Evolutionary conservation across 495 filamentous ascomycete genomes (phyloP).

Genomic region (Durotheca rogersii): DNA sequence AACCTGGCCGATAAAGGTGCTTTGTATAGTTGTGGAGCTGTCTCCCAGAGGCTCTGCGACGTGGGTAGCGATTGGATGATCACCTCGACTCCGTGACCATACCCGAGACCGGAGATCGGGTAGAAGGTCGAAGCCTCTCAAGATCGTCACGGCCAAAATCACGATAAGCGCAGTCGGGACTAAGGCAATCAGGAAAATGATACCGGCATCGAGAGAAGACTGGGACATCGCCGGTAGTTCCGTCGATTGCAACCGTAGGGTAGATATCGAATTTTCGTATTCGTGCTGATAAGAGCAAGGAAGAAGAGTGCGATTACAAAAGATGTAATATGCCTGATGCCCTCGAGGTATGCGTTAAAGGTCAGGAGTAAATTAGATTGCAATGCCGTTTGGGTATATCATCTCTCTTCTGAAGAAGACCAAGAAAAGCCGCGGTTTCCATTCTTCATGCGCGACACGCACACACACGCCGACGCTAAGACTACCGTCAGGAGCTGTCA

Average conservation of each 20-base stretch:
- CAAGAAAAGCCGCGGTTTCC: slow-evolving; percentile 13
- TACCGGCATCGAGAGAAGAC: slow-evolving; percentile 28
- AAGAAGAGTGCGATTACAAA: slow-evolving; percentile 14
- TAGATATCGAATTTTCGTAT: slow-evolving; percentile 11
- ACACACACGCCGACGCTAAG: slow-evolving; percentile 9
- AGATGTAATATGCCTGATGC: slow-evolving; percentile 17
- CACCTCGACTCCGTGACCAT: slow-evolving; percentile 30
- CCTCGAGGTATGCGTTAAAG: slow-evolving; percentile 3
- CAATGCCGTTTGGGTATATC: slow-evolving; percentile 24
- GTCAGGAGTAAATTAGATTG: slow-evolving; percentile 5
- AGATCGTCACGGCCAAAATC: slow-evolving; percentile 21
- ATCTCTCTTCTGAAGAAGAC: slow-evolving; percentile 1
- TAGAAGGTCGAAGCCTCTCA: slow-evolving; percentile 33
- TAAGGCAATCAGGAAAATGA: slow-evolving; percentile 53
- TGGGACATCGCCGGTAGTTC: slow-evolving; percentile 39
- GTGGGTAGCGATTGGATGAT: slow-evolving; percentile 1
- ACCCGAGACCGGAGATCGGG: slow-evolving; percentile 12
- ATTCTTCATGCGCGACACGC: too few species aligned
- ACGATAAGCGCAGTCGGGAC: slow-evolving; percentile 47
- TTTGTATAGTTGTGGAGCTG: slow-evolving; percentile 25
- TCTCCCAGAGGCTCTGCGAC: slow-evolving; percentile 5
- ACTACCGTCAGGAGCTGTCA: slow-evolving; percentile 17
- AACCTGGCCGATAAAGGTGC: slow-evolving; percentile 38
- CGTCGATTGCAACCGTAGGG: slow-evolving; percentile 14
- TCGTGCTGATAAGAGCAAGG: slow-evolving; percentile 4